phyloP scores from a whole-genome alignment of 306 rosid species.

The Lagenaria siceraria region DNA sequence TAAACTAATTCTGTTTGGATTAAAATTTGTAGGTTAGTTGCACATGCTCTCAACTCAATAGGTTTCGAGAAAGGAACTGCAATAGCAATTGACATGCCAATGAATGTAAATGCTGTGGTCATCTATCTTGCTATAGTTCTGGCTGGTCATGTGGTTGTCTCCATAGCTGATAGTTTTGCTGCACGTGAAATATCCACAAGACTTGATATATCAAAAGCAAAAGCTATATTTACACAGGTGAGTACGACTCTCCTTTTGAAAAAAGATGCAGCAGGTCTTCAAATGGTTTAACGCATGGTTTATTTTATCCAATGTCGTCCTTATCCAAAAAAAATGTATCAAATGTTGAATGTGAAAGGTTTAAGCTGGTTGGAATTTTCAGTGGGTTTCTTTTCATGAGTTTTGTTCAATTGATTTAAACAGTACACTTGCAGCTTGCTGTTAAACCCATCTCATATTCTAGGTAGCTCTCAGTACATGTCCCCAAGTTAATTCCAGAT shows the following conservation, averaged over 20 bases:
- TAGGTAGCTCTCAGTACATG: not conserved
- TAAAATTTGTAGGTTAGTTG: conserved; percentile 61
- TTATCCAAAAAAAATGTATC: too few species aligned
- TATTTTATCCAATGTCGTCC: not conserved
- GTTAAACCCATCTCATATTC: not conserved
- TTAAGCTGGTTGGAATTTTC: not conserved
- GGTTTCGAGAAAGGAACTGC: conserved; percentile 78
- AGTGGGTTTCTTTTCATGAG: not conserved
- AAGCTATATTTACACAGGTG: conserved; percentile 91
- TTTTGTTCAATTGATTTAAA: not conserved
- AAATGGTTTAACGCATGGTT: not conserved
- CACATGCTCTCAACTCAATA: conserved; percentile 57
- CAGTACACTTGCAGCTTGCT: not conserved
- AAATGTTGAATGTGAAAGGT: not conserved
- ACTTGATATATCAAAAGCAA: conserved; percentile 69
- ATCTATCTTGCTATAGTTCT: conserved; percentile 85
- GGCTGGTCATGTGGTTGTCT: conserved; percentile 77
- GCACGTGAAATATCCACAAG: conserved; percentile 79
- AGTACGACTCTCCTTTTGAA: conserved; percentile 7
- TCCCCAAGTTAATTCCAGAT: not conserved
- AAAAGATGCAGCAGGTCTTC: not conserved
- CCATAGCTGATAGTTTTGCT: conserved; percentile 97
- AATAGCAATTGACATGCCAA: conserved; percentile 91
- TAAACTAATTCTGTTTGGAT: conserved; percentile 14
- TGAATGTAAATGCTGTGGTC: conserved; percentile 66